A percentile compares a stretch with the other conserved stretches of the same genome.
These are phyloP conservation scores for Trichopus zeylanicus DNA, from an alignment of 116 monocot genomes.

Conservation along the genomic window DNA sequence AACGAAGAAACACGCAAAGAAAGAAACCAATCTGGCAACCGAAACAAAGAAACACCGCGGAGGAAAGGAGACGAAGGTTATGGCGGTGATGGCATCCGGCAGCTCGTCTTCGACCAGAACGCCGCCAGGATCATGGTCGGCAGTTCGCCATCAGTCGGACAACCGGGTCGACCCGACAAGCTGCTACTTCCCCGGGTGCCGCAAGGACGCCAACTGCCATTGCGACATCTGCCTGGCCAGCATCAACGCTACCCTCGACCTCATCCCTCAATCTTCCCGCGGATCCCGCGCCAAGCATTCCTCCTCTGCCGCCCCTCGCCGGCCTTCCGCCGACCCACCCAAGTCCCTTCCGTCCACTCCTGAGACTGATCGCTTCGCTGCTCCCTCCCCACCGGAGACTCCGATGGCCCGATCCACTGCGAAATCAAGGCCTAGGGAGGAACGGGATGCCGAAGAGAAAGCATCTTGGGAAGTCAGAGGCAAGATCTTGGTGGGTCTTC, in stretches of 20 bases:
- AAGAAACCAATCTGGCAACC: neutral
- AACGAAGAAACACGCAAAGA: too few species aligned
- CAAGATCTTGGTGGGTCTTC: conserved; percentile 13
- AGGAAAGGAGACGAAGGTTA: too few species aligned
- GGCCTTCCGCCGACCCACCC: neutral
- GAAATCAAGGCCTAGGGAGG: conserved; percentile 25
- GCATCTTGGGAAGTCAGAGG: neutral
- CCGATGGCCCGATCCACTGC: conserved; percentile 32
- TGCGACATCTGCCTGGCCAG: conserved; percentile 88
- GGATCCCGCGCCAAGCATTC: conserved; percentile 21
- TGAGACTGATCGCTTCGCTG: conserved; percentile 1
- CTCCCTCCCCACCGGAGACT: conserved; percentile 7
- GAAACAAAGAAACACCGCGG: too few species aligned
- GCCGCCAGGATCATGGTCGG: neutral
- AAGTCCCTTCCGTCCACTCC: neutral
- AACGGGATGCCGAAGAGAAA: neutral
- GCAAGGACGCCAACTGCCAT: conserved; percentile 73
- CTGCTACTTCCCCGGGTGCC: conserved; percentile 75
- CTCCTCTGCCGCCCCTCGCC: neutral
- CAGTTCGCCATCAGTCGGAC: conserved; percentile 8
- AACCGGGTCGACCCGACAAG: conserved; percentile 7
- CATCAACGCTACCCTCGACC: conserved; percentile 78
- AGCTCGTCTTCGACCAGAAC: neutral
- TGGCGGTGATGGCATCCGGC: neutral
- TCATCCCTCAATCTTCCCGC: conserved; percentile 30